These are phyloP conservation scores for Thymus mandschuricus DNA, from an alignment of 257 asterid genomes.

Conservation along the genomic window DNA sequence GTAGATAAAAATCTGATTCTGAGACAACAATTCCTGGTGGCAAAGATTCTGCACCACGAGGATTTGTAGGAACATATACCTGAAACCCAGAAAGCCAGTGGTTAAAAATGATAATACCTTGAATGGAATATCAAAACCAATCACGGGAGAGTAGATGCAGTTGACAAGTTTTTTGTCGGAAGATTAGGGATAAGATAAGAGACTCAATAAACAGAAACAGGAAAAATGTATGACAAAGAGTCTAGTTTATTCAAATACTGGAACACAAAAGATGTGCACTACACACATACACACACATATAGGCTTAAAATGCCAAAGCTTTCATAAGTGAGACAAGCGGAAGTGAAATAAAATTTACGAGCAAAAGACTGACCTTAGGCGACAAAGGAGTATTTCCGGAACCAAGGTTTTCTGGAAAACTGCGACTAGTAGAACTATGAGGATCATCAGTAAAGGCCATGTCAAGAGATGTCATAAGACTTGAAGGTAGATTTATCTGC, in stretches of 20 bases:
- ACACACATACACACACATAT: no score
- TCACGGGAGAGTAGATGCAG: neutral
- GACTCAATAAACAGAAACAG: neutral
- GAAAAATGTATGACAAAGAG: neutral
- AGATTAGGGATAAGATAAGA: conserved; percentile 6
- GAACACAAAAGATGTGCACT: neutral
- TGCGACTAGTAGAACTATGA: conserved; percentile 48
- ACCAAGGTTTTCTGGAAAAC: conserved; percentile 87
- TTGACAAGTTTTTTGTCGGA: neutral
- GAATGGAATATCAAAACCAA: conserved; percentile 3
- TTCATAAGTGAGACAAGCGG: conserved; percentile 16
- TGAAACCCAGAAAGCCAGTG: conserved; percentile 31
- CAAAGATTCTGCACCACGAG: conserved; percentile 94
- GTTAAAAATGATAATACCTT: neutral
- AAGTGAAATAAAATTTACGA: neutral
- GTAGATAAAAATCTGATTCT: conserved; percentile 82
- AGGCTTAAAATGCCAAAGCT: neutral
- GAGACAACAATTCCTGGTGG: conserved; percentile 97
- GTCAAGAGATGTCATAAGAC: conserved; percentile 72
- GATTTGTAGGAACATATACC: conserved; percentile 93
- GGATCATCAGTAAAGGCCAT: conserved; percentile 56
- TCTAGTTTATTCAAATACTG: conserved; percentile 1
- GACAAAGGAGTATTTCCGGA: conserved; percentile 80
- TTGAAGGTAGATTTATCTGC: conserved; percentile 88
- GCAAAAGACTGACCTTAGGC: conserved; percentile 63